phyloP scores from a whole-genome alignment of 2,329 filamentous ascomycete genomes.

The Lomentospora prolificans region DNA sequence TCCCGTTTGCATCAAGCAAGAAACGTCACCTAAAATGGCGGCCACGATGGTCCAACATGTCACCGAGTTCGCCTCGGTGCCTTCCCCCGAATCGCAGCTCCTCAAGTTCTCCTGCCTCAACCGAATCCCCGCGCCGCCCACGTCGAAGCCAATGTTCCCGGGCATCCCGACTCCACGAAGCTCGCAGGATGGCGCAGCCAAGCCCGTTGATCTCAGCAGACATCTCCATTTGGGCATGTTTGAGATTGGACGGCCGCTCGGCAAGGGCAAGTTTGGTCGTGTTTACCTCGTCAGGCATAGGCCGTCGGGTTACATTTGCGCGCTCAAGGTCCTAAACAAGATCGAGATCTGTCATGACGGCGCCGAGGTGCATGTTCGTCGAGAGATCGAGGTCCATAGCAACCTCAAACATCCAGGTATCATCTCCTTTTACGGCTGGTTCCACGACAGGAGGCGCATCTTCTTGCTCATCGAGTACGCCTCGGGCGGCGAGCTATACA shows the following conservation, averaged over 20 bases:
- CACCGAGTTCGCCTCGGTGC: neutral
- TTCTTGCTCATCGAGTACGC: slow-evolving; percentile 83
- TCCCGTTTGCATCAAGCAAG: neutral
- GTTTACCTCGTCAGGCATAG: slow-evolving; percentile 78
- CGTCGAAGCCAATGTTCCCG: neutral
- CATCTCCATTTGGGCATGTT: slow-evolving; percentile 76
- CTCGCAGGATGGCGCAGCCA: neutral
- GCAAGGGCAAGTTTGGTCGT: slow-evolving; percentile 80
- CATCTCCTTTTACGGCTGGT: slow-evolving; percentile 72
- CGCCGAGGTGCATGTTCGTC: slow-evolving; percentile 76
- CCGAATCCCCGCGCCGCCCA: neutral
- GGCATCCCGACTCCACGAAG: neutral
- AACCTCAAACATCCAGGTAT: slow-evolving; percentile 81
- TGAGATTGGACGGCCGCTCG: slow-evolving; percentile 75
- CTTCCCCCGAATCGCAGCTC: neutral
- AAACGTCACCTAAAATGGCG: neutral
- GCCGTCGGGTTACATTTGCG: slow-evolving; percentile 70
- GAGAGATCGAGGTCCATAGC: slow-evolving; percentile 82
- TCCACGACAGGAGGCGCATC: slow-evolving; percentile 79
- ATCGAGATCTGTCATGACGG: slow-evolving; percentile 63
- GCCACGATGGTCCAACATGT: neutral
- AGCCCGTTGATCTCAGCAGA: neutral
- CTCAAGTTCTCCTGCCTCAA: slow-evolving; percentile 3
- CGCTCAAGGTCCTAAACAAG: slow-evolving; percentile 79
- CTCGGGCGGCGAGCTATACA: slow-evolving; percentile 77